A percentile compares a stretch with the other conserved stretches of the same genome.
phyloP scores from a whole-genome alignment of 2,329 filamentous ascomycete genomes.

The Mycosphaerelloides madeirae region DNA sequence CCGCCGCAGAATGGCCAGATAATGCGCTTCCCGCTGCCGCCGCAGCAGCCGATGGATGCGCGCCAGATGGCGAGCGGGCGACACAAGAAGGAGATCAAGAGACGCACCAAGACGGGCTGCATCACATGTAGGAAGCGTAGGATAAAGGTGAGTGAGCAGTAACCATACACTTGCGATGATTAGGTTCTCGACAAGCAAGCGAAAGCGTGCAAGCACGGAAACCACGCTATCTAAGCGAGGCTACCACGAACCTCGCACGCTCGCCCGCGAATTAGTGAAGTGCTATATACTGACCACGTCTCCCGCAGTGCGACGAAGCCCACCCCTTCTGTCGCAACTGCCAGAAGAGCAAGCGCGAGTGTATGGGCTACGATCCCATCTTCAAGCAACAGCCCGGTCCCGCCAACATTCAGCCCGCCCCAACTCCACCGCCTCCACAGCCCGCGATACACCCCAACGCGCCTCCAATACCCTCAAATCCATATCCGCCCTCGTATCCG shows the following conservation, averaged over 20 bases:
- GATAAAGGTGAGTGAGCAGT: constrained; percentile 60
- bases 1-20: constrained; percentile 23
- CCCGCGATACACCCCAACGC: constrained; percentile 4
- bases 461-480: constrained; percentile 12
- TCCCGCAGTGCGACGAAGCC: constrained; percentile 81
- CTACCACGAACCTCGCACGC: too few relatives aligned
- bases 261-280: too few relatives aligned
- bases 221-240: too few relatives aligned
- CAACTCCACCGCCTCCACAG: constrained; percentile 29
- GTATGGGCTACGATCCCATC: constrained; percentile 79
- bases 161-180: background rate
- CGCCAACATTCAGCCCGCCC: constrained; percentile 66
- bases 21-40: constrained; percentile 54
- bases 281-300: background rate
- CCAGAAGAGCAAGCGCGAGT: constrained; percentile 83
- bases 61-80: constrained; percentile 55
- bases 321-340: constrained; percentile 90
- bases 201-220: too few relatives aligned
- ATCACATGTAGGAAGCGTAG: constrained; percentile 54
- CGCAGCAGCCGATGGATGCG: constrained; percentile 42
- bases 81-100: constrained; percentile 70
- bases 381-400: constrained; percentile 71
- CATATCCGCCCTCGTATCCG: constrained; percentile 11
- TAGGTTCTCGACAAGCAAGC: too few relatives aligned
- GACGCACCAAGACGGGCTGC: constrained; percentile 58